Percentiles rank a stretch among this genome's conserved stretches.
These are phyloP conservation scores for Lasiosphaeriaceae sp. DNA, from an alignment of 495 filamentous ascomycete species.

Conservation along the genomic window DNA sequence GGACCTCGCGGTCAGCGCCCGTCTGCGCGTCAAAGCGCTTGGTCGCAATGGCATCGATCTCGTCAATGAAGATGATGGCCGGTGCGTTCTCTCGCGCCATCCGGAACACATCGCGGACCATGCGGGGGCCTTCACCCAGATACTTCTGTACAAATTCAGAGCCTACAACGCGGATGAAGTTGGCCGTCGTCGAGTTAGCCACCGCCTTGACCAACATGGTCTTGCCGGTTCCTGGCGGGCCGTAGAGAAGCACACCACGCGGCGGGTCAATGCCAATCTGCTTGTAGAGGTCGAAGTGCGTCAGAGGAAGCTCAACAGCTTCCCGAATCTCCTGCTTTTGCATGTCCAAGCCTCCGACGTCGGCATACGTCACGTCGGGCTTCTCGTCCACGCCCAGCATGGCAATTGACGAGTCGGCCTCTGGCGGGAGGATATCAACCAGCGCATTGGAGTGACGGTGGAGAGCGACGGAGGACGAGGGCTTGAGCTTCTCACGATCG, in stretches of 20 bases:
- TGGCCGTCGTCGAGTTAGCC: conserved; percentile 95
- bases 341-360: conserved; percentile 98
- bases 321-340: conserved; percentile 99
- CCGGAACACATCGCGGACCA: conserved; percentile 98
- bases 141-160: conserved; percentile 99
- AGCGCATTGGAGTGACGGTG: conserved; percentile 98
- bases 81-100: conserved; percentile 99
- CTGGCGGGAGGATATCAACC: conserved; percentile 94
- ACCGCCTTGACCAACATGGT: conserved; percentile 99
- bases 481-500: conserved; percentile 95
- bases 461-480: conserved; percentile 92
- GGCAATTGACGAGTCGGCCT: conserved; percentile 96
- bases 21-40: conserved; percentile 99
- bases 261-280: conserved; percentile 98
- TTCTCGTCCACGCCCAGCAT: conserved; percentile 97
- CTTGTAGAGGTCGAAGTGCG: conserved; percentile 96
- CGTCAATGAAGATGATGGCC: conserved; percentile 98
- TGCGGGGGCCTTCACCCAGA: conserved; percentile 92
- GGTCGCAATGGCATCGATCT: conserved; percentile 97
- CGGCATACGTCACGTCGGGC: conserved; percentile 96
- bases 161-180: conserved; percentile 96
- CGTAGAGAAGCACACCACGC: conserved; percentile 92
- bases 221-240: conserved; percentile 95
- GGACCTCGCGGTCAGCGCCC: conserved; percentile 94
- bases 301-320: conserved; percentile 92